Conservation (phyloP, 2,329 filamentous ascomycete species). For the Cladophialophora chaetospira region DNA sequence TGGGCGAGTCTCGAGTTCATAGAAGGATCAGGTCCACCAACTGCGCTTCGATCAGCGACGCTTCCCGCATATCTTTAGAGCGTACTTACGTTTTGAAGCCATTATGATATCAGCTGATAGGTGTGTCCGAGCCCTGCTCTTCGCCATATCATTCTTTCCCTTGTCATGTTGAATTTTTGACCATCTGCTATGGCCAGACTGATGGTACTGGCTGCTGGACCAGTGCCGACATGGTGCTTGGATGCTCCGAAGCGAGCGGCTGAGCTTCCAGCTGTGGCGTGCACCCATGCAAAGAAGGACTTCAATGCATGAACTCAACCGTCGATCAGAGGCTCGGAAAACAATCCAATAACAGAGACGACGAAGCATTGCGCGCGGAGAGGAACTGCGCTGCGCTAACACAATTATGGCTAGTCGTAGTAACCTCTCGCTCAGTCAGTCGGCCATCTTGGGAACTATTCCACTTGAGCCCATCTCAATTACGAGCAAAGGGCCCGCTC, state of each 20-base stretch:
- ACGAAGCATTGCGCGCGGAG: too few species aligned
- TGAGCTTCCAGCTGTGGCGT: constrained; percentile 10
- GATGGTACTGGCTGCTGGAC: constrained; percentile 19
- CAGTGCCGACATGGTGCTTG: constrained; percentile 24
- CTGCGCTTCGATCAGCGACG: constrained; percentile 44
- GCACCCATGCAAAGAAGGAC: constrained; percentile 22
- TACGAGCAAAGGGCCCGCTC: too few species aligned
- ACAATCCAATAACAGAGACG: too few species aligned
- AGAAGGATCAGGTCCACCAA: constrained; percentile 73
- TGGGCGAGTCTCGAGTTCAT: constrained; percentile 75
- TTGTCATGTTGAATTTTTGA: constrained; percentile 96
- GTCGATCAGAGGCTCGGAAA: too few species aligned
- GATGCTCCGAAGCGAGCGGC: constrained; percentile 17
- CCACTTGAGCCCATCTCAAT: too few species aligned
- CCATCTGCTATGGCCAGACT: constrained; percentile 86
- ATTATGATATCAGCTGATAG: constrained; percentile 73
- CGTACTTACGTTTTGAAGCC: constrained; percentile 67
- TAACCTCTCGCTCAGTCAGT: too few species aligned
- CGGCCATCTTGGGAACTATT: too few species aligned
- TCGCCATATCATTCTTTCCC: constrained; percentile 74
- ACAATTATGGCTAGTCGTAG: too few species aligned
- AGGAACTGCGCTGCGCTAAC: too few species aligned
- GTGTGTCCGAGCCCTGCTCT: constrained; percentile 68
- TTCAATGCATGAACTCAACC: too few species aligned
- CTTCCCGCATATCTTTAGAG: background rate